Conservation (phyloP, 306 rosid species). For the Trifolium fragiferum region DNA sequence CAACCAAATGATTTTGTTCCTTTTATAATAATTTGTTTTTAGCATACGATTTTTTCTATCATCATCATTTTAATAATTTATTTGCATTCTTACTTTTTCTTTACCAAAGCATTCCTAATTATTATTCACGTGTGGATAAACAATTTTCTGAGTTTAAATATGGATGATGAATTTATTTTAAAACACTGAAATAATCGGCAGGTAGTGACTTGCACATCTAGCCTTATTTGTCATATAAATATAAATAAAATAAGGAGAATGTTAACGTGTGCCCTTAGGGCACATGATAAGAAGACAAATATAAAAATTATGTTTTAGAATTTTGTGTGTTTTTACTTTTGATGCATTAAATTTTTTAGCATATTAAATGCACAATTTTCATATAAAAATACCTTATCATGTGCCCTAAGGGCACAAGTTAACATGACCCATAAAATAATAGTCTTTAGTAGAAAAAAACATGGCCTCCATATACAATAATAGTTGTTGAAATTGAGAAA, state of each 20-base stretch:
- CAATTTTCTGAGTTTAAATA: not conserved
- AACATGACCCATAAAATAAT: too few species aligned
- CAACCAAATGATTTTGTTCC: too few species aligned
- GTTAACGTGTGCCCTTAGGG: too few species aligned
- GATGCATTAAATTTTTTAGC: too few species aligned
- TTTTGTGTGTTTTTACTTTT: too few species aligned
- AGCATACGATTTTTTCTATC: not conserved
- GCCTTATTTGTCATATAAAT: not conserved
- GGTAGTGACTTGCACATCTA: slow-evolving; percentile 2
- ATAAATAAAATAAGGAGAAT: too few species aligned
- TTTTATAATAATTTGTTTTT: too few species aligned
- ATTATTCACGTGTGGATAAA: not conserved
- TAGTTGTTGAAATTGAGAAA: not conserved
- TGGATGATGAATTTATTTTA: not conserved
- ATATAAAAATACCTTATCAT: too few species aligned
- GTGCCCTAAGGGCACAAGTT: too few species aligned
- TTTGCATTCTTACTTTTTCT: not conserved
- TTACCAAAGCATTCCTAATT: not conserved
- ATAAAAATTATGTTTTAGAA: too few species aligned
- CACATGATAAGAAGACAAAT: too few species aligned
- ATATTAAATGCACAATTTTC: too few species aligned
- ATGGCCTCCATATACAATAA: not conserved
- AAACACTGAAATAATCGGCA: not conserved
- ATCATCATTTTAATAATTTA: not conserved
- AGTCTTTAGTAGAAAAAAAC: not conserved